Conservation (phyloP, 176 grass and related monocot genomes). For the Paspalum notatum region DNA sequence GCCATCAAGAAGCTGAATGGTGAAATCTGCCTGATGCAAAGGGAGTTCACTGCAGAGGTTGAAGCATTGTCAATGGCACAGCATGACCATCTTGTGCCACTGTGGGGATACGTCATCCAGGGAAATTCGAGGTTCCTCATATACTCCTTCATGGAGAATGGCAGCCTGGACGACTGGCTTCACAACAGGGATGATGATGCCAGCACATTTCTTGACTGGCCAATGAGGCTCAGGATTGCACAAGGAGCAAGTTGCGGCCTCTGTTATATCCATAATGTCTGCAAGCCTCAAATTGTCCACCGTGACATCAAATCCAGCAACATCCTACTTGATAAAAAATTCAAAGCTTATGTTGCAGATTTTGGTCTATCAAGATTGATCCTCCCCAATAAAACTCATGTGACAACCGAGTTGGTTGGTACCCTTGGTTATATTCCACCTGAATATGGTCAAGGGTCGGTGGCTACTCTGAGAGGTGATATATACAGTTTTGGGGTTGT, state of each 20-base stretch:
- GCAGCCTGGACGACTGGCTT: conserved; percentile 73
- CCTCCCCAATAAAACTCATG: conserved; percentile 64
- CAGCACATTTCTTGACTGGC: conserved; percentile 55
- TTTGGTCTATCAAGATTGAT: conserved; percentile 76
- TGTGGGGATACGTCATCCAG: neutral
- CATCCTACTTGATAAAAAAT: conserved; percentile 68
- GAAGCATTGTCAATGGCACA: neutral
- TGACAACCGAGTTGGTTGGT: conserved; percentile 71
- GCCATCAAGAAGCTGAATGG: neutral
- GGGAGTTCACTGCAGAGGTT: neutral
- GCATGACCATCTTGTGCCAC: neutral
- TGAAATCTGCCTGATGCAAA: neutral
- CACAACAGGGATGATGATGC: conserved; percentile 50
- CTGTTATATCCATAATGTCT: conserved; percentile 61
- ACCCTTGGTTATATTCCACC: conserved; percentile 83
- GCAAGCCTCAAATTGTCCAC: conserved; percentile 69
- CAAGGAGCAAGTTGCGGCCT: conserved; percentile 53
- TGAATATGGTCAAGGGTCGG: conserved; percentile 63
- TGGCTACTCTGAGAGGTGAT: conserved; percentile 73
- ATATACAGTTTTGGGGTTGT: conserved; percentile 84
- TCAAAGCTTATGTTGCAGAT: conserved; percentile 70
- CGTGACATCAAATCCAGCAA: conserved; percentile 41
- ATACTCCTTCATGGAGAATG: conserved; percentile 33
- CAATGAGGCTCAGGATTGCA: conserved; percentile 49
- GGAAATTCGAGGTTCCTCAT: neutral